Percentiles rank a stretch among this genome's conserved stretches.
Conservation (phyloP, 1,284 basidiomycete genomes). For the Rhodotorula sp. region DNA sequence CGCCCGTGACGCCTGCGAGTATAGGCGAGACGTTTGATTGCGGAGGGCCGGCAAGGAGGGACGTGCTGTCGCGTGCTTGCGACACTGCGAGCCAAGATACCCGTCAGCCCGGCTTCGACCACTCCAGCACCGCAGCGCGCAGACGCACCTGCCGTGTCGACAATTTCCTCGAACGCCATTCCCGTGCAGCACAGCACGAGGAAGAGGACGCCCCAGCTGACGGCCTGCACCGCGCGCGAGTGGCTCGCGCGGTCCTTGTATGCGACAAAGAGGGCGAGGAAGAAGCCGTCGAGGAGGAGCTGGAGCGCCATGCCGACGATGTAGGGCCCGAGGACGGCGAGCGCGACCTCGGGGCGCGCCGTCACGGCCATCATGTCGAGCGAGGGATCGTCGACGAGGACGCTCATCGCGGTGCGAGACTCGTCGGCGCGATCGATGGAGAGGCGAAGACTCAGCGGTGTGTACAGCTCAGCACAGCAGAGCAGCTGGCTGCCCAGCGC, state of each 20-base stretch:
- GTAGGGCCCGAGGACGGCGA: conserved; percentile 7
- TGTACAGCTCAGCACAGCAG: no score
- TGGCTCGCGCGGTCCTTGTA: background rate
- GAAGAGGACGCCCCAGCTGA: conserved; percentile 7
- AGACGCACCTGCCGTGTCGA: conserved; percentile 10
- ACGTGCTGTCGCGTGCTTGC: background rate
- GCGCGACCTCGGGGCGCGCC: background rate
- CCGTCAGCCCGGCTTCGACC: background rate
- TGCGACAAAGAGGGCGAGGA: conserved; percentile 2
- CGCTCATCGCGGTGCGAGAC: no score
- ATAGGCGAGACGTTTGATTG: conserved; percentile 11
- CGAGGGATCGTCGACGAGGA: no score
- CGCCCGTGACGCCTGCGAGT: background rate
- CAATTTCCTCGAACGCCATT: conserved; percentile 10
- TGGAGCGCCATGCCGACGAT: background rate
- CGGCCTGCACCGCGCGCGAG: background rate
- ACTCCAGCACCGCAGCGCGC: no score
- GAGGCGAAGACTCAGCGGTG: no score
- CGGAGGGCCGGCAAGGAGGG: conserved; percentile 3
- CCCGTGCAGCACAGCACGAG: conserved; percentile 6
- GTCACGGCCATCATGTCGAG: background rate
- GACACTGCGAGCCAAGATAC: conserved; percentile 1
- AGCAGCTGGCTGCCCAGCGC: no score
- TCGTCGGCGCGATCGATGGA: no score
- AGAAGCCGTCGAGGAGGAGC: conserved; percentile 16